Conservation (phyloP, 495 filamentous ascomycete genomes). For the Trypethelium eluteriae region DNA sequence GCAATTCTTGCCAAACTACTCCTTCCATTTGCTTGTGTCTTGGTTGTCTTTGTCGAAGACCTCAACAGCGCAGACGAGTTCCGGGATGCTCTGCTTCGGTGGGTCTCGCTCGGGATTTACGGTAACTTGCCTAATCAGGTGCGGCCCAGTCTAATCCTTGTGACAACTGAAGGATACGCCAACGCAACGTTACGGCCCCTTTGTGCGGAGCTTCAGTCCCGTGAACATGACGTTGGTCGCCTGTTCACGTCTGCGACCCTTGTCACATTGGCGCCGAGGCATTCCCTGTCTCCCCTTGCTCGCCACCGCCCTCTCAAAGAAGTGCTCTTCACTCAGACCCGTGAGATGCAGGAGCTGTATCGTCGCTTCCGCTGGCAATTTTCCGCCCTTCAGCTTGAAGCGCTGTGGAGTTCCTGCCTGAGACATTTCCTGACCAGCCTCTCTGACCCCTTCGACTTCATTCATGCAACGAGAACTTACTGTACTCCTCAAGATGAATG, state of each 20-base stretch:
- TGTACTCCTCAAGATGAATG: background rate
- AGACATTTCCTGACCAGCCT: background rate
- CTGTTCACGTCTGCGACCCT: background rate
- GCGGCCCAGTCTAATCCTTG: background rate
- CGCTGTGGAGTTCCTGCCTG: background rate
- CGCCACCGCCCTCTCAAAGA: background rate
- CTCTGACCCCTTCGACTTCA: background rate
- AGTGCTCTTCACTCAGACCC: background rate
- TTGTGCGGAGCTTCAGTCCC: background rate
- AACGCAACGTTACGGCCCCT: background rate
- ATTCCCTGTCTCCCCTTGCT: background rate
- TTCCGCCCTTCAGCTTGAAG: background rate
- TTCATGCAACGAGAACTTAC: background rate
- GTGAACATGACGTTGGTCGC: background rate
- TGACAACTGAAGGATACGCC: background rate
- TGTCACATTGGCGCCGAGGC: background rate
- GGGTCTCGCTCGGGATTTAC: background rate
- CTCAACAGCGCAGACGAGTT: background rate
- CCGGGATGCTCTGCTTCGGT: background rate
- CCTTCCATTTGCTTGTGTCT: constrained; percentile 2
- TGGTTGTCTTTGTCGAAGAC: constrained; percentile 1
- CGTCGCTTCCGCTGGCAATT: background rate
- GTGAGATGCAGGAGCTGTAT: background rate
- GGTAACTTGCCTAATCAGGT: background rate
- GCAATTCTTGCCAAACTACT: background rate